A percentile compares a stretch with the other conserved stretches of the same genome.
Evolutionary conservation across 331 rosid genomes (phyloP).

Genomic region (Malus hybrid): DNA sequence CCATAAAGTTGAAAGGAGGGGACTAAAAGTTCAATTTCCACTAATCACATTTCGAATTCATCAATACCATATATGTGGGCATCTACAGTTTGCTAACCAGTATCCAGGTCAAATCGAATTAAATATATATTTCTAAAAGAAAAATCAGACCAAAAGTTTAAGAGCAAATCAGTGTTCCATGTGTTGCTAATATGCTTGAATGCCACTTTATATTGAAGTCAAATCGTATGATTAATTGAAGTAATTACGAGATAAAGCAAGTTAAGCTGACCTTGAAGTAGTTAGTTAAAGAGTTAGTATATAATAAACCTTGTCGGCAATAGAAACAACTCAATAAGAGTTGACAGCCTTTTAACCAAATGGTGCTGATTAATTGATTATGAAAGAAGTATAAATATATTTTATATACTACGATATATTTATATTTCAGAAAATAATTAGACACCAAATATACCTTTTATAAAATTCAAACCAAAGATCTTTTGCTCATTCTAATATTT

Average conservation of each 20-base stretch:
- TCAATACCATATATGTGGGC: not conserved
- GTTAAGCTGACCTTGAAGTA: not conserved
- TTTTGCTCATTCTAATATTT: too few species aligned
- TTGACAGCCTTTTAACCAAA: not conserved
- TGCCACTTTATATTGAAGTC: constrained; percentile 36
- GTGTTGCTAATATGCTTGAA: not conserved
- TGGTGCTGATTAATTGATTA: too few species aligned
- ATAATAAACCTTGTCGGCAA: not conserved
- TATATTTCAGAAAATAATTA: too few species aligned
- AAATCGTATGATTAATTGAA: constrained; percentile 44
- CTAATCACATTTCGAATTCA: not conserved
- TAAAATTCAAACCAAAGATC: too few species aligned
- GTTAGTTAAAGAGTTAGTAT: not conserved
- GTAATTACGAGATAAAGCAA: constrained; percentile 6
- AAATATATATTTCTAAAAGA: not conserved
- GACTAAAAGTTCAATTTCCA: not conserved
- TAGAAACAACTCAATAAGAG: not conserved
- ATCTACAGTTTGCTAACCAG: not conserved
- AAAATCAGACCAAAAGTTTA: not conserved
- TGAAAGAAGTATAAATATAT: too few species aligned
- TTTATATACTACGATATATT: too few species aligned
- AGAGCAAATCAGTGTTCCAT: not conserved
- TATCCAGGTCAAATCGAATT: not conserved
- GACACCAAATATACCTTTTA: too few species aligned
- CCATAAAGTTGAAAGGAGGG: not conserved